A percentile compares a stretch with the other conserved stretches of the same genome.
Evolutionary conservation across 108 stramenopile species (phyloP).

Genomic region (Pseudonitzschia delicatissima): DNA sequence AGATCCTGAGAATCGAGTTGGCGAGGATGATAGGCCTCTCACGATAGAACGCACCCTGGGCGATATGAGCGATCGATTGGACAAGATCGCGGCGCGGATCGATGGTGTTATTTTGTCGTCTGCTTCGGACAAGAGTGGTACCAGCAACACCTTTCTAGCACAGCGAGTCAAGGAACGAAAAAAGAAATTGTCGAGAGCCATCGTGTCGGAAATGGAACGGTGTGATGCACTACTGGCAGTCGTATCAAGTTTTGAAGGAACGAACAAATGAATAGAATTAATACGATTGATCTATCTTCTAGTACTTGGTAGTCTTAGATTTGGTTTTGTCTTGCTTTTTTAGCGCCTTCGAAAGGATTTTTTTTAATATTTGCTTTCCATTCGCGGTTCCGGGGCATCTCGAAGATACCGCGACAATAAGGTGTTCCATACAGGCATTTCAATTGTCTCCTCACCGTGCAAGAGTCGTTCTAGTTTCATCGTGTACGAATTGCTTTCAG

Average conservation of each 20-base stretch:
- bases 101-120: slow-evolving; percentile 39
- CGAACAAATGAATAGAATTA: too few species aligned
- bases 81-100: slow-evolving; percentile 41
- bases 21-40: too few species aligned
- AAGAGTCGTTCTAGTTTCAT: slow-evolving; percentile 21
- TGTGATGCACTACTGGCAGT: slow-evolving; percentile 30
- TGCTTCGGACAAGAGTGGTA: not conserved
- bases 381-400: slow-evolving; percentile 7
- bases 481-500: slow-evolving; percentile 19
- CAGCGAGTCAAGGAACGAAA: slow-evolving; percentile 20
- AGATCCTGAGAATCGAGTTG: not conserved
- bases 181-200: slow-evolving; percentile 25
- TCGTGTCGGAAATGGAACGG: slow-evolving; percentile 30
- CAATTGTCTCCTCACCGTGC: slow-evolving; percentile 31
- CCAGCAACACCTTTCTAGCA: not conserved
- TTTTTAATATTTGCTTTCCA: too few species aligned
- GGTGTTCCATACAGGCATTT: slow-evolving; percentile 79
- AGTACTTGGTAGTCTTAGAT: too few species aligned
- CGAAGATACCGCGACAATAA: slow-evolving; percentile 66
- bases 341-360: too few species aligned
- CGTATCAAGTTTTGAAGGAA: slow-evolving; percentile 36
- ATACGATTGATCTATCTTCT: too few species aligned
- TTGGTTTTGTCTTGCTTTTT: too few species aligned
- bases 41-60: slow-evolving; percentile 29
- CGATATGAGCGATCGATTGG: slow-evolving; percentile 32